Percentiles rank a stretch among this genome's conserved stretches.
These are phyloP conservation scores for Gaertneriomyces semiglobifer DNA, from an alignment of 192 early-diverging fungal species.

Conservation along the genomic window DNA sequence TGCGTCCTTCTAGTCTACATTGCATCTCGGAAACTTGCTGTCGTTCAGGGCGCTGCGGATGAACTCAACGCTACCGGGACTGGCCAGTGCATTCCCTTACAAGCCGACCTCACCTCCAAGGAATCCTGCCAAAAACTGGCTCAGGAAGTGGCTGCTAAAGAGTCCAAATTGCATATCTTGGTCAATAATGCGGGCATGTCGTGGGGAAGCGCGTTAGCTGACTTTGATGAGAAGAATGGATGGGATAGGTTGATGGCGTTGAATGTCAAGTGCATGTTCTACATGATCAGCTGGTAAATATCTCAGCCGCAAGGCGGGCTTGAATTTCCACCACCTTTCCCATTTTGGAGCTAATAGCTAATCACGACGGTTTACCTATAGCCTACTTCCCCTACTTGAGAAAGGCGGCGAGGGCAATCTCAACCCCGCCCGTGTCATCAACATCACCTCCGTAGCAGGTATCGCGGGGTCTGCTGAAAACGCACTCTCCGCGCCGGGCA, in stretches of 20 bases:
- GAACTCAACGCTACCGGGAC: constrained; percentile 67
- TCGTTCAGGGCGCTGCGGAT: constrained; percentile 50
- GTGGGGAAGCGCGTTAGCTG: constrained; percentile 40
- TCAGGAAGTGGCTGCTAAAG: constrained; percentile 50
- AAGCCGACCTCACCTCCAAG: constrained; percentile 66
- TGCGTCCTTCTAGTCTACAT: constrained; percentile 67
- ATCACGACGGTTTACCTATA: not conserved
- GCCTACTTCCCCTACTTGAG: constrained; percentile 64
- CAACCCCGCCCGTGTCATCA: constrained; percentile 79
- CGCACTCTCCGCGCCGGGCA: constrained; percentile 31
- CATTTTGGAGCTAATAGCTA: too few relatives aligned
- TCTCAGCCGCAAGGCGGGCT: too few relatives aligned
- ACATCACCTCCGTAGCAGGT: constrained; percentile 61
- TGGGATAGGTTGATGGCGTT: constrained; percentile 72
- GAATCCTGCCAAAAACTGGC: constrained; percentile 57
- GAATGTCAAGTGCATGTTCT: constrained; percentile 80
- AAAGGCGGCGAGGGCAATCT: constrained; percentile 46
- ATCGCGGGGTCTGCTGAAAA: constrained; percentile 33
- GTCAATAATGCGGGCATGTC: constrained; percentile 76
- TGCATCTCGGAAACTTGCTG: constrained; percentile 66
- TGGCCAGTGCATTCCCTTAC: constrained; percentile 69
- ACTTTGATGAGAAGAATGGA: constrained; percentile 50
- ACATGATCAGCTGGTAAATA: constrained; percentile 64
- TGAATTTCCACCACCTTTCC: too few relatives aligned
- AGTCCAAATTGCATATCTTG: constrained; percentile 69